Conservation (phyloP, 202 grass and related monocot species). For the Carex sylvatica region DNA sequence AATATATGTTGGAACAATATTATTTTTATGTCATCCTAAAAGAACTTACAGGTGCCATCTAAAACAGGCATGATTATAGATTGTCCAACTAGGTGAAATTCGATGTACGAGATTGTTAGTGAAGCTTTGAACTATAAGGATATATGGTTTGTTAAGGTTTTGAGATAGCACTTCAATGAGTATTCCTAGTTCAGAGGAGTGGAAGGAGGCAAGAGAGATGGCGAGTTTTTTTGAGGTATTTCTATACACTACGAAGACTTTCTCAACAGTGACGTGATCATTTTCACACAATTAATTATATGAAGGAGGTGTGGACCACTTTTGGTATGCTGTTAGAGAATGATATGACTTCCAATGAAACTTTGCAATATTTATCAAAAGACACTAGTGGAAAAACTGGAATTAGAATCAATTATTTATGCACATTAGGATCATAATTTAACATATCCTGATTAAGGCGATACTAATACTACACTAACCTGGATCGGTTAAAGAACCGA, state of each 20-base stretch:
- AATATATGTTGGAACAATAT: too few species aligned
- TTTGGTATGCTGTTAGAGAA: neutral
- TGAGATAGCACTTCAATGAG: neutral
- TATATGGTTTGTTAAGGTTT: neutral
- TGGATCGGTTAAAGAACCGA: too few species aligned
- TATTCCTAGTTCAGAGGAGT: neutral
- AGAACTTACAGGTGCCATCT: too few species aligned
- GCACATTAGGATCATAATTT: too few species aligned
- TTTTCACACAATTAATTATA: neutral
- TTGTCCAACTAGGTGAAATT: too few species aligned
- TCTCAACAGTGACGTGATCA: neutral
- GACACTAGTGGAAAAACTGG: too few species aligned
- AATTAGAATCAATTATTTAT: too few species aligned
- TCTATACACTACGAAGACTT: neutral
- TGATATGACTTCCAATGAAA: neutral
- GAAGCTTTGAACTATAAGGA: neutral
- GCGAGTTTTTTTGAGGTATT: neutral
- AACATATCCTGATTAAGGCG: too few species aligned
- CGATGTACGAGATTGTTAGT: too few species aligned
- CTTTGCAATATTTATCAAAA: neutral
- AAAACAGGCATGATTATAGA: too few species aligned
- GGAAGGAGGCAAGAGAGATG: neutral
- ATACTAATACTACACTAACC: too few species aligned
- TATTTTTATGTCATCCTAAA: too few species aligned
- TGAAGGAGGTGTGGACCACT: neutral